These are phyloP conservation scores for Allomyces arbusculus DNA, from an alignment of 192 early-diverging fungal genomes.

Conservation along the genomic window DNA sequence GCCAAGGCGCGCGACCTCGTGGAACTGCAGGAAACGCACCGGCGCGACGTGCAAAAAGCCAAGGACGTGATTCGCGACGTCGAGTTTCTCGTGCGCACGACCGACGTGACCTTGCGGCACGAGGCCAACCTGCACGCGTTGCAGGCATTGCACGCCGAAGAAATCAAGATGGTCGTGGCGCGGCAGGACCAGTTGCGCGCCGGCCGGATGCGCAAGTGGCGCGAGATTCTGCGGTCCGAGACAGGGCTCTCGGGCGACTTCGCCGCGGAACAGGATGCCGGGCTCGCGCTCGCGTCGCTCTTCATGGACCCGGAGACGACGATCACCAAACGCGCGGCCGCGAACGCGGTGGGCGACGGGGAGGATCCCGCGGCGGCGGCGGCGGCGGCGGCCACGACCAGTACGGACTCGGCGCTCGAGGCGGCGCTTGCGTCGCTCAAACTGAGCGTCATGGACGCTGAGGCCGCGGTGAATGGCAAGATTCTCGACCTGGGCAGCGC, in stretches of 20 bases:
- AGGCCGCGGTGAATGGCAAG: too few species aligned
- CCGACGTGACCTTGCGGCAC: constrained; percentile 1
- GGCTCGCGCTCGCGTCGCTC: not conserved
- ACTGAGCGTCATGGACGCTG: too few species aligned
- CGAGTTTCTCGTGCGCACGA: not conserved
- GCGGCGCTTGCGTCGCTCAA: not conserved
- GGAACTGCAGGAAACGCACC: constrained; percentile 7
- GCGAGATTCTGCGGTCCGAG: not conserved
- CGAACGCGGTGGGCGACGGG: not conserved
- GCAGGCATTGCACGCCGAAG: constrained; percentile 1
- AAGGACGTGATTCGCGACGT: constrained; percentile 8
- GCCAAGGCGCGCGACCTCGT: constrained; percentile 4
- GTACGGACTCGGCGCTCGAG: not conserved
- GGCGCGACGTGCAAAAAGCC: constrained; percentile 11
- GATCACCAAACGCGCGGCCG: not conserved
- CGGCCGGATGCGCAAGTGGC: not conserved
- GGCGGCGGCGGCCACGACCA: not conserved
- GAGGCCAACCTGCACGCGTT: constrained; percentile 1
- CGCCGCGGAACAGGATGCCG: not conserved
- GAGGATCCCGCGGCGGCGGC: not conserved
- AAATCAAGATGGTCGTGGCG: constrained; percentile 2
- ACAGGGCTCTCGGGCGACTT: not conserved
- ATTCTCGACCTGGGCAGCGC: too few species aligned
- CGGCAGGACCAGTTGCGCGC: not conserved
- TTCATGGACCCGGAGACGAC: not conserved